A percentile compares a stretch with the other conserved stretches of the same genome.
These are phyloP conservation scores for Erodium maritimum DNA, from an alignment of 345 rosid species.

Conservation along the genomic window DNA sequence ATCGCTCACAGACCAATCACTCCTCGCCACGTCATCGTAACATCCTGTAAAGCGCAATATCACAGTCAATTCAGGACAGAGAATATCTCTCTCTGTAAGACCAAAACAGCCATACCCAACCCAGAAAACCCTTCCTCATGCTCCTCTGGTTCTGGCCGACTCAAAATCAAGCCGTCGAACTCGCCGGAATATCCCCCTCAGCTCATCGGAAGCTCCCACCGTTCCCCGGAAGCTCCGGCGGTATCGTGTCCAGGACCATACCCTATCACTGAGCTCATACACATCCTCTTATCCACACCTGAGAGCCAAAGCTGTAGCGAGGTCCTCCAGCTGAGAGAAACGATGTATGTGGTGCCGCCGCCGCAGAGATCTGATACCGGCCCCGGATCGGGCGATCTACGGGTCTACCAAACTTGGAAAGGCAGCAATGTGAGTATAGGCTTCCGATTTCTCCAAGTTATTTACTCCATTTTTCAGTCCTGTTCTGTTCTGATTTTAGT, in stretches of 20 bases:
- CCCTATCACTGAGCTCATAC: neutral
- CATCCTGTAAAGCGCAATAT: constrained; percentile 13
- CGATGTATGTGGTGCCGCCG: constrained; percentile 84
- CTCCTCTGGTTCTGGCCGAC: constrained; percentile 23
- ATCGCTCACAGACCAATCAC: constrained; percentile 13
- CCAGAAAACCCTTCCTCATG: constrained; percentile 6
- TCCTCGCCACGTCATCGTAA: constrained; percentile 15
- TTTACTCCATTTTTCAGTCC: neutral
- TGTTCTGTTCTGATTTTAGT: no score
- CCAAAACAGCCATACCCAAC: constrained; percentile 1
- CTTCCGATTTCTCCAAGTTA: neutral
- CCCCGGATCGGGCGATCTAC: constrained; percentile 45
- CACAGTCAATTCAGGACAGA: neutral
- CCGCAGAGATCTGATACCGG: constrained; percentile 69
- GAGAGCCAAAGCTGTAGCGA: neutral
- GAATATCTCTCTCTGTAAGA: no score
- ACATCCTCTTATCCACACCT: neutral
- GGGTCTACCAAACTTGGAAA: constrained; percentile 85
- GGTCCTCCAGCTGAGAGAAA: constrained; percentile 2
- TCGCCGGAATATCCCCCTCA: constrained; percentile 20
- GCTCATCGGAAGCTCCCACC: neutral
- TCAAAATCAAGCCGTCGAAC: neutral
- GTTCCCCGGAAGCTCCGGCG: neutral
- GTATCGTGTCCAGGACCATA: no score
- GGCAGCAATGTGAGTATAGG: constrained; percentile 67